Evolutionary conservation across 148 eudicot genomes (phyloP), one percentile per base, ranked within the genome.

Genomic region (Chenopodium album): DNA sequence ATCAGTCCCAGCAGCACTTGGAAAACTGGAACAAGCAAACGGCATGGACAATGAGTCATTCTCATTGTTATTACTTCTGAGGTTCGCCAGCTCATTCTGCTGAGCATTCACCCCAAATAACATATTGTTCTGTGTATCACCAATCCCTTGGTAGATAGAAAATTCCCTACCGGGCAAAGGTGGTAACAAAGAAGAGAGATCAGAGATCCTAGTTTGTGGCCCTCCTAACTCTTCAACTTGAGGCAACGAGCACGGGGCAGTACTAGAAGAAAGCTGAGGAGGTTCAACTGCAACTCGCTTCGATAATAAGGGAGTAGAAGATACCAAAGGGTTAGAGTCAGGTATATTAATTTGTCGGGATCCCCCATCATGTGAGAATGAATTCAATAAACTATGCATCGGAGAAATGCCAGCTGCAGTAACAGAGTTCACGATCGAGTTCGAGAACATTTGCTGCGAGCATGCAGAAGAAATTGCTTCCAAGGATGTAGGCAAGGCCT

Each of bases 81-180:
- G 88, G 83, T 81, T 87, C 44, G 90, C 80, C 62, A 90, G 82
- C 81, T 93, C 94, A 82, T 88, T 90, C 71, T 92, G 93, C 88
- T 91, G 90, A 50, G 86, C 84, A 86, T 90, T 90, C 64, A 87
- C 89, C 65, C 98, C 97, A 86, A 90, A 89, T 83, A 93, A 83
- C 41, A 87, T 83, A 83, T 86, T 80, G 80, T 84, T 94, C 82
- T 88, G 92, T 68, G 89, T 88, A 84, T 91, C 92, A 48, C 86
- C 89, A 76, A 87, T 88, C 52, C 87, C 92, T 23, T 87, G 92
- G 78, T 90, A 91, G 11, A 84, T 79, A 16, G 97, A 85, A 73
- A 85, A 90, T 44, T 90, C 96, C 81, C 91, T 88, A 56, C 96
- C 93, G 28, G 91, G 90, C 82, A 93, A 90, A 20, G 93, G 96